phyloP scores from a whole-genome alignment of 257 asterid genomes.

The Lithospermum erythrorhizon region DNA sequence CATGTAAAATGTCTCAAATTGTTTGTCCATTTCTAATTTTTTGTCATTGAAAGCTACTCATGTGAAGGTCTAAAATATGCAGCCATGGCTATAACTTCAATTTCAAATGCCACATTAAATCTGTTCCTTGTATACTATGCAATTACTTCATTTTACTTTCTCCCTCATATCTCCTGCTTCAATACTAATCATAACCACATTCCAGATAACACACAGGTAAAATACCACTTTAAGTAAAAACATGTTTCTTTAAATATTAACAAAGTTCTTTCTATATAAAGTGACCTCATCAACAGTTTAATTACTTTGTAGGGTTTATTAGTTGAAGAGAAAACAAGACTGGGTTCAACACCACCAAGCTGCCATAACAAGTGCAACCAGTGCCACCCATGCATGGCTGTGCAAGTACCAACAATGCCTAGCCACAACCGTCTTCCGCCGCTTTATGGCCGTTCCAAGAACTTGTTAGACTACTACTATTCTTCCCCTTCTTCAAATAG shows the following conservation, averaged over 20 bases:
- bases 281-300: no score
- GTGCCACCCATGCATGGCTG: conserved; percentile 98
- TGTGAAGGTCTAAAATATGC: conserved; percentile 30
- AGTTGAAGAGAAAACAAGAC: conserved; percentile 62
- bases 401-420: conserved; percentile 67
- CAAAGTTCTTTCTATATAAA: no score
- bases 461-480: conserved; percentile 27
- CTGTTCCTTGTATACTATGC: conserved; percentile 4
- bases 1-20: neutral
- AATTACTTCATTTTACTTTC: conserved; percentile 20
- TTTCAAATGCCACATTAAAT: conserved; percentile 18
- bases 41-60: neutral
- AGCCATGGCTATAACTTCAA: conserved; percentile 37
- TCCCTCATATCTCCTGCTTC: conserved; percentile 26
- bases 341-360: conserved; percentile 95
- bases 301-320: conserved; percentile 31
- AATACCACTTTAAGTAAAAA: no score
- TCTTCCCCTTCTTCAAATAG: conserved; percentile 35
- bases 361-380: conserved; percentile 89
- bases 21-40: neutral
- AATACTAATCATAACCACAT: conserved; percentile 8
- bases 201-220: conserved; percentile 18
- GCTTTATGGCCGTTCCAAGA: neutral
- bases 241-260: no score
- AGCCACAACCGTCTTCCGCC: conserved; percentile 33